These are phyloP conservation scores for Hippophae rhamnoides DNA, from an alignment of 306 rosid genomes.

Conservation along the genomic window DNA sequence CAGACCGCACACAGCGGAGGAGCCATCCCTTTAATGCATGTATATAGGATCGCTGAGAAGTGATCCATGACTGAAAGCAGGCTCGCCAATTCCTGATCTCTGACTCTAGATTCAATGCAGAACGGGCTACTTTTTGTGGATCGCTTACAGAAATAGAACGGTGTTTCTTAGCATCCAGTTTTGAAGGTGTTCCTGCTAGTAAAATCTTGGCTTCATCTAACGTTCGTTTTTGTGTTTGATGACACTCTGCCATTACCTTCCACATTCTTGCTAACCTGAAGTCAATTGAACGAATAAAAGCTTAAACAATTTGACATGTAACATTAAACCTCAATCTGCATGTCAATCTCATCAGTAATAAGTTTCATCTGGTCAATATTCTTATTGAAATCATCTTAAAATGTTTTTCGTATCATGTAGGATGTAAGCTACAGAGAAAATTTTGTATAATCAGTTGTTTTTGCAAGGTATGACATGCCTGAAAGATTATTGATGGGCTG, in stretches of 20 bases:
- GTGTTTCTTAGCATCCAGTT: slow-evolving; percentile 35
- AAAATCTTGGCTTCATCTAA: slow-evolving; percentile 71
- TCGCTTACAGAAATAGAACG: slow-evolving; percentile 33
- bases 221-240: slow-evolving; percentile 59
- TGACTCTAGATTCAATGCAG: slow-evolving; percentile 59
- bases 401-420: too few relatives aligned
- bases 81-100: slow-evolving; percentile 79
- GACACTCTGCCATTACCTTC: slow-evolving; percentile 92
- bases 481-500: too few relatives aligned
- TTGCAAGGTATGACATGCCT: too few relatives aligned
- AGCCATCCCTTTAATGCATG: slow-evolving; percentile 76
- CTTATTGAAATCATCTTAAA: too few relatives aligned
- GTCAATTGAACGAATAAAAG: neutral
- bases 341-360: too few relatives aligned
- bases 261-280: slow-evolving; percentile 83
- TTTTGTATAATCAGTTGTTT: too few relatives aligned
- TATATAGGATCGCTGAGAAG: slow-evolving; percentile 73
- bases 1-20: slow-evolving; percentile 55
- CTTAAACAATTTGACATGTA: too few relatives aligned
- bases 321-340: too few relatives aligned
- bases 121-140: slow-evolving; percentile 51
- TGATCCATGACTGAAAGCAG: slow-evolving; percentile 73
- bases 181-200: slow-evolving; percentile 59
- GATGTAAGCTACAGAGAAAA: too few relatives aligned
- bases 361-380: too few relatives aligned